Percentiles rank a stretch among this genome's conserved stretches.
phyloP scores from a whole-genome alignment of 306 rosid species.

The Dalbergia cultrata region DNA sequence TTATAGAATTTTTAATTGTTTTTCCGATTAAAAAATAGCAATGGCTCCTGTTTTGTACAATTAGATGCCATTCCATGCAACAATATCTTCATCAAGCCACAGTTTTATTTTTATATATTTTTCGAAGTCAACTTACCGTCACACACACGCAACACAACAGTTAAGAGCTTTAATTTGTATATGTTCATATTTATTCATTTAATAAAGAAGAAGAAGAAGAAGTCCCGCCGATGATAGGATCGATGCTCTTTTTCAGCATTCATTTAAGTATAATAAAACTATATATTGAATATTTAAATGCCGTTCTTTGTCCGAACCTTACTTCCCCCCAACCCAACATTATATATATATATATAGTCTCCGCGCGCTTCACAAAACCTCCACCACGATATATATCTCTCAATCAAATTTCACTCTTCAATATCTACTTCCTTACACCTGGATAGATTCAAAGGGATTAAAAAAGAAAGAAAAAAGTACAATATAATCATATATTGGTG shows the following conservation, averaged over 20 bases:
- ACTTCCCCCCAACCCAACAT: background rate
- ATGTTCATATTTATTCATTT: background rate
- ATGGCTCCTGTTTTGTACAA: background rate
- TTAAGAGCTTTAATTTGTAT: background rate
- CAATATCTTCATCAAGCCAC: background rate
- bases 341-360: background rate
- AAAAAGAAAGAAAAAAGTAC: background rate
- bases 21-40: background rate
- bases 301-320: constrained; percentile 35
- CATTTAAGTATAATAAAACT: background rate
- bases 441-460: background rate
- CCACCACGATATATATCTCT: background rate
- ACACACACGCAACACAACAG: too few species aligned
- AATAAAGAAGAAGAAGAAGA: background rate
- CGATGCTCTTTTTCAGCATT: background rate
- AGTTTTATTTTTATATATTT: too few species aligned
- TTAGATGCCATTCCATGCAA: background rate
- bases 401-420: background rate
- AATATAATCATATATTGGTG: background rate
- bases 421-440: background rate
- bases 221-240: background rate
- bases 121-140: background rate
- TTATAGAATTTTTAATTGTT: background rate
- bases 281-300: background rate
- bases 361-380: background rate